Evolutionary conservation across 2,329 filamentous ascomycete species (phyloP).

Genomic region (Chaetomiaceae sp.): DNA sequence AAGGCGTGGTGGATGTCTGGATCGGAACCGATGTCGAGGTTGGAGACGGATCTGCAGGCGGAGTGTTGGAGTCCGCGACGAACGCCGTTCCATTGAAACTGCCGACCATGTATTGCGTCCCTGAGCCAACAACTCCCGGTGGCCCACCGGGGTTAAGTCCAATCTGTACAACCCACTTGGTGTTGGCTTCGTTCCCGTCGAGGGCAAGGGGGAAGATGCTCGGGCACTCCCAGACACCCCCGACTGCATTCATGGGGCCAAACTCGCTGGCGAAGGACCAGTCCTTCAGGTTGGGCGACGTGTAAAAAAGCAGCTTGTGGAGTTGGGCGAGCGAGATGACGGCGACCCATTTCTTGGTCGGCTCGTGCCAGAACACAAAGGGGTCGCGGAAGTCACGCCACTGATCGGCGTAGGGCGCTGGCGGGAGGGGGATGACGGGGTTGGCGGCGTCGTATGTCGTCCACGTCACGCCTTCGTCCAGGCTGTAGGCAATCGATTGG

Average conservation of each 20-base stretch:
- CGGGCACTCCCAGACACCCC: conserved; percentile 6
- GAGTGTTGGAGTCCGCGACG: neutral
- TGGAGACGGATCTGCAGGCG: neutral
- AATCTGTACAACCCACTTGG: conserved; percentile 5
- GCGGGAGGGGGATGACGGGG: conserved; percentile 3
- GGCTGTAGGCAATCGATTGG: conserved; percentile 6
- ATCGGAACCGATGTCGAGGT: neutral
- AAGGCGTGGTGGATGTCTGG: neutral
- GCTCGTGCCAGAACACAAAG: conserved; percentile 6
- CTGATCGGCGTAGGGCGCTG: conserved; percentile 6
- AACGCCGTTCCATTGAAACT: conserved; percentile 4
- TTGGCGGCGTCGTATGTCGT: conserved; percentile 5
- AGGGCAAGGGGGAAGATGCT: conserved; percentile 4
- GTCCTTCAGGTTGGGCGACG: conserved; percentile 7
- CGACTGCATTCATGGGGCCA: conserved; percentile 6
- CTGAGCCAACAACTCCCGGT: conserved; percentile 6
- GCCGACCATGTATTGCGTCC: conserved; percentile 3
- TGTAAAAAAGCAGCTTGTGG: conserved; percentile 7
- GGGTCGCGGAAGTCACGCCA: conserved; percentile 7
- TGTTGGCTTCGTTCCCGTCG: neutral
- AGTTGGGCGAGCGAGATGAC: conserved; percentile 2
- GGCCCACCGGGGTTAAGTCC: conserved; percentile 3
- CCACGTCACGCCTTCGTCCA: conserved; percentile 3
- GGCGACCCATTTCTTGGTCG: conserved; percentile 1
- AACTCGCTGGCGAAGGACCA: conserved; percentile 5